Percentiles rank a stretch among this genome's conserved stretches.
Evolutionary conservation across 1,139 yeast species (phyloP).

Genomic region (Debaryomyces coudertii): DNA sequence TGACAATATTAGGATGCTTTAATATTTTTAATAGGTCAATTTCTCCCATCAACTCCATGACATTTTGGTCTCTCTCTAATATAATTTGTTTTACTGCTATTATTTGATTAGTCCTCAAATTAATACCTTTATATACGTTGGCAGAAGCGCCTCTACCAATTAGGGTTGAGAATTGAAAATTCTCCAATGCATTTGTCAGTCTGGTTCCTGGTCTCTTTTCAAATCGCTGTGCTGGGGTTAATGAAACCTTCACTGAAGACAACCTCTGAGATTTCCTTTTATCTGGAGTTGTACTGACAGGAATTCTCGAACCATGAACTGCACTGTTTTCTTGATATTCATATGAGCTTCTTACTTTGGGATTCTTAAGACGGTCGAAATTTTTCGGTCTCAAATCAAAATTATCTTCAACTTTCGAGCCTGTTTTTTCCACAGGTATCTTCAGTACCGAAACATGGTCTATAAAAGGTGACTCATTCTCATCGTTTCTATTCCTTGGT

Average conservation of each 20-base stretch:
- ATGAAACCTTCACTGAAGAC: conserved; percentile 46
- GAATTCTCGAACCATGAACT: neutral
- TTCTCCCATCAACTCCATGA: conserved; percentile 71
- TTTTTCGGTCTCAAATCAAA: conserved; percentile 19
- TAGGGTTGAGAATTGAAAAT: conserved; percentile 65
- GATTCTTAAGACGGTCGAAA: conserved; percentile 12
- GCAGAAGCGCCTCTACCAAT: conserved; percentile 97
- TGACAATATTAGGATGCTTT: conserved; percentile 84
- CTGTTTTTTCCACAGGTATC: conserved; percentile 4
- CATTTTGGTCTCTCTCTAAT: conserved; percentile 51
- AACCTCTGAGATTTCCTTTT: conserved; percentile 23
- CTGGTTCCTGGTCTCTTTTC: conserved; percentile 46
- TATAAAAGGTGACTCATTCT: conserved; percentile 23
- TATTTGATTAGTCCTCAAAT: conserved; percentile 63
- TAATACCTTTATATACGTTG: conserved; percentile 81
- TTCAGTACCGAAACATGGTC: conserved; percentile 14
- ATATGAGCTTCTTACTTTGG: neutral
- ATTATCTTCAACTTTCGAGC: conserved; percentile 9
- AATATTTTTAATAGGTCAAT: conserved; percentile 80
- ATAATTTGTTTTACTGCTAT: conserved; percentile 87
- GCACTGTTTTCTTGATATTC: neutral
- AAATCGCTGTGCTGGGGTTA: conserved; percentile 57
- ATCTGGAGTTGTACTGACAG: conserved; percentile 7
- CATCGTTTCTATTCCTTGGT: conserved; percentile 18
- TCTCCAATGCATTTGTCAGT: conserved; percentile 49